phyloP scores from a whole-genome alignment of 768 basidiomycete species.

The Sporobolomyces roseus region DNA sequence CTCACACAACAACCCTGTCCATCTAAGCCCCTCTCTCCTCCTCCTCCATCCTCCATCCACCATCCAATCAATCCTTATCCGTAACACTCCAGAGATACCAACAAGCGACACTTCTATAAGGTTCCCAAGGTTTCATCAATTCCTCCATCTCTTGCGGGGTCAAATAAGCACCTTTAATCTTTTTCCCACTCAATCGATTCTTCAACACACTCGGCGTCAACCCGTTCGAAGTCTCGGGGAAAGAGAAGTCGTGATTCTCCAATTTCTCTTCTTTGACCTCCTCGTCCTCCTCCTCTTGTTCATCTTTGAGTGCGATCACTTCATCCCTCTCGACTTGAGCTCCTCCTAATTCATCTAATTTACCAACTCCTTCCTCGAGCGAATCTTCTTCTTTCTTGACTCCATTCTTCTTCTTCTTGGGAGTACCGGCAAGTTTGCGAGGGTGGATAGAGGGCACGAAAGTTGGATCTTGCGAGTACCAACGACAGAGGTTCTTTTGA shows the following conservation, averaged over 20 bases:
- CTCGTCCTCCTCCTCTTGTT: background rate
- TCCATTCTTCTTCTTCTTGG: conserved; percentile 10
- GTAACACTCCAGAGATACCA: conserved; percentile 27
- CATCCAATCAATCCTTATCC: background rate
- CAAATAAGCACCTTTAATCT: conserved; percentile 45
- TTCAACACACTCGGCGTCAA: conserved; percentile 29
- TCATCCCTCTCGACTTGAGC: conserved; percentile 14
- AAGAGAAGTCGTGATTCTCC: conserved; percentile 10
- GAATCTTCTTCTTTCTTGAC: conserved; percentile 7
- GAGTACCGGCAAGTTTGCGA: conserved; percentile 29
- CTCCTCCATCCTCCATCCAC: too few relatives aligned
- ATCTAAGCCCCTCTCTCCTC: too few relatives aligned
- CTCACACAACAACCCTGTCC: too few relatives aligned
- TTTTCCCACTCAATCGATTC: conserved; percentile 40
- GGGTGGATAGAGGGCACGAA: conserved; percentile 31
- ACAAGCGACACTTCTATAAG: conserved; percentile 40
- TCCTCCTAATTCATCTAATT: conserved; percentile 19
- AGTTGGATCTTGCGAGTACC: conserved; percentile 34
- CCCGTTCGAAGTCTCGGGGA: conserved; percentile 35
- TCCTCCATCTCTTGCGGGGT: conserved; percentile 44
- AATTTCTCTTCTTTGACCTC: background rate
- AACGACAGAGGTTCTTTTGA: conserved; percentile 43
- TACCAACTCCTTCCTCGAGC: conserved; percentile 15
- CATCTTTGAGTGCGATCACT: conserved; percentile 12
- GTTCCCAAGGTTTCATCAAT: conserved; percentile 40